Base-by-base conservation (phyloP, 106 monocot species). In the Allium sativum region DNA sequence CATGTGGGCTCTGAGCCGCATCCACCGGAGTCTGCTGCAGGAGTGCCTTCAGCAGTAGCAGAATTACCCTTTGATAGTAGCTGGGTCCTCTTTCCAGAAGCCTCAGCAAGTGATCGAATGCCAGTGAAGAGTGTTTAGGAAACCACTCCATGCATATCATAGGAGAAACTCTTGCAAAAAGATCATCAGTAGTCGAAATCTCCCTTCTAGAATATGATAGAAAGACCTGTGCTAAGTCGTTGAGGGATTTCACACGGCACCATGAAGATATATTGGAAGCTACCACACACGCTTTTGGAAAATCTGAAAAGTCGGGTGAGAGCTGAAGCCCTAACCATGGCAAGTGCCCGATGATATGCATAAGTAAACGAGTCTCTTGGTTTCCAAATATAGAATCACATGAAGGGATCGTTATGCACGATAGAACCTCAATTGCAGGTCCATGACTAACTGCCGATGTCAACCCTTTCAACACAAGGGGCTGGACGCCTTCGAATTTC, bases 381-480 rank as follows among this genome's bases (percentile, higher is more conserved):
- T 40, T 83, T 20, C 98, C 98, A 74, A 92, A 88, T 59, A 98
- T 88, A 50, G 92, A 98, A 67, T 98, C 92, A 59, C 98, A 98
- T 21, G 76, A 65, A 5, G 88, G 92, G 44, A 92, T 65, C 15
- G 88, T 98, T 21, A 98, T 81, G 17, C 79, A 78, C 15, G 88
- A 92, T 4, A 98, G 62, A 15, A 98, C 98, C 74, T 98, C 92
- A 17, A 98, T 76, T 9, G 92, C 82, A 2, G 98, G 72, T 4
- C 59, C 74, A 72, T 98, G 98, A 72, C 98, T 98, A 10, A 82
- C 85, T 12, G 80, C 64, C 18, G 88, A 98, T 80, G 83, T 85
- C 16, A 98, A 82, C 66, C 98, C 98, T 75, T 98, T 98, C 7
- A 98, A 74, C 44, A 98, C 98, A 40, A 98, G 76, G 9, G 98